phyloP scores from a whole-genome alignment of 2,329 filamentous ascomycete species.

The Plectosphaerella plurivora region DNA sequence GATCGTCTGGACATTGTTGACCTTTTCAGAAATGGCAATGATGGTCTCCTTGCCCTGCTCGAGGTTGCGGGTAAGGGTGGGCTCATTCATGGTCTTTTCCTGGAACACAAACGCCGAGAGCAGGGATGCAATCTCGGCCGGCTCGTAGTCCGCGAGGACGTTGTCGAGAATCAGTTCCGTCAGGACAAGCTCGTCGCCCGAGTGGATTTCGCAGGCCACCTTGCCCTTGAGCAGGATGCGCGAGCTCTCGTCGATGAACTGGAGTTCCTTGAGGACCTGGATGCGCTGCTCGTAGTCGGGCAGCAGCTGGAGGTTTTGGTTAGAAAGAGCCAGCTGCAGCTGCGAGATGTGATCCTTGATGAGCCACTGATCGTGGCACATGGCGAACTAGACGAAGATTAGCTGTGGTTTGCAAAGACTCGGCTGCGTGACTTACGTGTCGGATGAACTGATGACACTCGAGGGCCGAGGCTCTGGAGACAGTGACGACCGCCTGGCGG shows the following conservation, averaged over 20 bases:
- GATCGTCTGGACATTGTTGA: constrained; percentile 82
- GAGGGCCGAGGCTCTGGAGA: constrained; percentile 61
- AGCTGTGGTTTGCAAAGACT: background rate
- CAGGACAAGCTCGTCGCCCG: constrained; percentile 90
- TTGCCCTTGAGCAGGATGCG: constrained; percentile 96
- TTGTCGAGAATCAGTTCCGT: constrained; percentile 97
- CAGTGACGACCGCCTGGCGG: constrained; percentile 54
- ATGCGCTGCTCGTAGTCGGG: constrained; percentile 97
- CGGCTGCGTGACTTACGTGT: constrained; percentile 60
- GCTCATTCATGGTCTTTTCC: constrained; percentile 83
- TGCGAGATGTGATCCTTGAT: constrained; percentile 91
- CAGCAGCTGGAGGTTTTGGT: constrained; percentile 91
- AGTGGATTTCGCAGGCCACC: constrained; percentile 97
- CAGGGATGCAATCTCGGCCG: constrained; percentile 91
- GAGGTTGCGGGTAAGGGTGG: constrained; percentile 75
- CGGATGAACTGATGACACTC: constrained; percentile 77
- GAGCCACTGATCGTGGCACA: constrained; percentile 95
- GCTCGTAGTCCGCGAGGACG: constrained; percentile 89
- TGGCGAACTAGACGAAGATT: constrained; percentile 62
- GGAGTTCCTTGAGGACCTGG: constrained; percentile 83
- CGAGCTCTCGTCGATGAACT: constrained; percentile 82
- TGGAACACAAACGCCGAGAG: constrained; percentile 96
- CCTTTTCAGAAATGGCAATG: constrained; percentile 84
- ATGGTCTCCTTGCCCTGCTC: constrained; percentile 82
- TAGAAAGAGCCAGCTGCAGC: constrained; percentile 83